Evolutionary conservation across 306 rosid species (phyloP).

Genomic region (Inga oerstediana): DNA sequence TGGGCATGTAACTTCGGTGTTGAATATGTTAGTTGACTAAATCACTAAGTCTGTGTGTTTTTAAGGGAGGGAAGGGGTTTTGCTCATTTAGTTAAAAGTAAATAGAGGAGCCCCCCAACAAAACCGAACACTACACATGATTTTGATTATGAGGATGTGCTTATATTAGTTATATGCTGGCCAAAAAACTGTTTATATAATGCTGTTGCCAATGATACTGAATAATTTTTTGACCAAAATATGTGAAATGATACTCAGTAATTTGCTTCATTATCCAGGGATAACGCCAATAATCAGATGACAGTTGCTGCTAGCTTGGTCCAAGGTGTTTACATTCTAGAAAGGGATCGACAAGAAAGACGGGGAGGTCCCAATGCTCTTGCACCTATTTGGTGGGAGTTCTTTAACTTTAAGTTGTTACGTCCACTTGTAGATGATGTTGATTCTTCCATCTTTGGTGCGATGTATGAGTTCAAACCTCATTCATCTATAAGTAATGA

Average conservation of each 20-base stretch:
- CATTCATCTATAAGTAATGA: constrained; percentile 42
- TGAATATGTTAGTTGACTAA: not conserved
- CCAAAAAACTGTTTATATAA: not conserved
- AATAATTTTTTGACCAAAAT: too few relatives aligned
- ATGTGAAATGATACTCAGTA: not conserved
- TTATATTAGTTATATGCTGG: not conserved
- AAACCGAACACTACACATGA: not conserved
- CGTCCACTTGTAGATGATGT: constrained; percentile 77
- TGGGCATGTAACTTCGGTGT: constrained; percentile 3
- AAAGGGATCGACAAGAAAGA: constrained; percentile 78
- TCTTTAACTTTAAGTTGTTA: constrained; percentile 74
- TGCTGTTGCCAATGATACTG: constrained; percentile 8
- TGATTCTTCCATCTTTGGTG: constrained; percentile 85
- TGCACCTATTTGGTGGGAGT: constrained; percentile 94
- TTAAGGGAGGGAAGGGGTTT: not conserved
- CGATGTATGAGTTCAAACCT: constrained; percentile 77
- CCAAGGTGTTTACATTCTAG: constrained; percentile 81
- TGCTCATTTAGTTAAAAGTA: not conserved
- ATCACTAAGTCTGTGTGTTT: not conserved
- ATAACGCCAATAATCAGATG: constrained; percentile 65
- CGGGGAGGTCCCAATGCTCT: constrained; percentile 71
- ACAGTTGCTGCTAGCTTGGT: constrained; percentile 93
- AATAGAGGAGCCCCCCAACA: not conserved
- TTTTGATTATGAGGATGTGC: constrained; percentile 19
- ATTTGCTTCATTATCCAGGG: constrained; percentile 55